These are phyloP conservation scores for Epichloe uncinata DNA, from an alignment of 2,329 filamentous ascomycete species.

Conservation along the genomic window DNA sequence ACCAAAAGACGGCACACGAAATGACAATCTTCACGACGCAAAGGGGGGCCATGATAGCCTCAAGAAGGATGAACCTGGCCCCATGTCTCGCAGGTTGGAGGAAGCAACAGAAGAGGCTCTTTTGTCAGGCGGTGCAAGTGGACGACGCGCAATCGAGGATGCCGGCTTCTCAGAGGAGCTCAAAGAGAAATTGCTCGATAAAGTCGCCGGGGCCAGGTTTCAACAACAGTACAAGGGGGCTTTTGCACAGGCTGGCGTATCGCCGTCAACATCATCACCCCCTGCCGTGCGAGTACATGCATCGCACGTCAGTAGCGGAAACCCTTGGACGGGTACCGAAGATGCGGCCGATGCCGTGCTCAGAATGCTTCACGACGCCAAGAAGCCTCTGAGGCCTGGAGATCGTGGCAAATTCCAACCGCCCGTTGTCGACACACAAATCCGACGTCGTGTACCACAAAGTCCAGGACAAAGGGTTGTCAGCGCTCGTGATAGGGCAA, in stretches of 20 bases:
- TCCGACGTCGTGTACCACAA: constrained; percentile 25
- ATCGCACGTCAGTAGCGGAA: constrained; percentile 50
- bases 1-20: neutral
- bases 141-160: constrained; percentile 45
- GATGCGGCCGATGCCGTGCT: constrained; percentile 59
- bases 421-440: constrained; percentile 38
- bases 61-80: constrained; percentile 19
- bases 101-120: constrained; percentile 52
- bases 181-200: constrained; percentile 43
- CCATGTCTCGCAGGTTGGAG: constrained; percentile 43
- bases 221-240: constrained; percentile 32
- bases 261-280: constrained; percentile 37
- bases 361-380: constrained; percentile 73
- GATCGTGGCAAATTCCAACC: constrained; percentile 33
- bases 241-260: constrained; percentile 34
- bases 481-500: constrained; percentile 43
- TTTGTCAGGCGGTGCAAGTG: constrained; percentile 43
- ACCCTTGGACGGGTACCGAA: constrained; percentile 71
- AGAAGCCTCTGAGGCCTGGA: constrained; percentile 49
- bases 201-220: constrained; percentile 42
- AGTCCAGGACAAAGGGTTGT: constrained; percentile 35
- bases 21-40: neutral
- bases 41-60: neutral
- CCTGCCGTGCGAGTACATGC: constrained; percentile 49
- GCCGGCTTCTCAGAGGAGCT: constrained; percentile 52